These are phyloP conservation scores for Trypanosoma boissoni DNA, from an alignment of 208 protist genomes.

Conservation along the genomic window DNA sequence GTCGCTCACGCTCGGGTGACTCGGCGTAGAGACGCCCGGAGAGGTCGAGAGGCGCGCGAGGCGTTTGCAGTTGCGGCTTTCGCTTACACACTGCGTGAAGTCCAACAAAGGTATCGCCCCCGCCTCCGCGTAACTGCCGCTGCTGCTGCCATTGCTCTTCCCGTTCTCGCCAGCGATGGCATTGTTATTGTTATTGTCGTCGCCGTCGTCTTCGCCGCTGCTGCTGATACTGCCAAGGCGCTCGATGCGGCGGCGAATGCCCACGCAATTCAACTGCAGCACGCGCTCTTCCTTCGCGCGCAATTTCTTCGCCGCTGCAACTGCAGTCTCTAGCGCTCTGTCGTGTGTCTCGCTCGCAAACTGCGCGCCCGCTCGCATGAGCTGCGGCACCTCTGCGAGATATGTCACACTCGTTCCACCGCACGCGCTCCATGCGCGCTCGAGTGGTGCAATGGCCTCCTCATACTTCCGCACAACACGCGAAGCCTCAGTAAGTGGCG, in stretches of 20 bases:
- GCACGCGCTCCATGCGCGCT: conserved; percentile 18
- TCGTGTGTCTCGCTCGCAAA: conserved; percentile 23
- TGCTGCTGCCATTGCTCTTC: too few relatives aligned
- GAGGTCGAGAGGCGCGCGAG: background rate
- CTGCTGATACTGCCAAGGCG: too few relatives aligned
- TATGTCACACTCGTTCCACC: conserved; percentile 10
- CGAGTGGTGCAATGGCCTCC: conserved; percentile 33
- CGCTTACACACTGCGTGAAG: background rate
- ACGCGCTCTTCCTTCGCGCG: conserved; percentile 2
- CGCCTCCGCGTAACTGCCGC: too few relatives aligned
- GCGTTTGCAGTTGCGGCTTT: background rate
- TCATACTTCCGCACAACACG: conserved; percentile 36
- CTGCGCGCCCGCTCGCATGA: conserved; percentile 18
- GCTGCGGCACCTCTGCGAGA: conserved; percentile 18
- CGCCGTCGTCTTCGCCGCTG: too few relatives aligned
- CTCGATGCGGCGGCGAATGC: conserved; percentile 6
- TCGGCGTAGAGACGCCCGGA: too few relatives aligned
- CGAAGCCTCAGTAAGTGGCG: conserved; percentile 36
- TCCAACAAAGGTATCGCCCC: too few relatives aligned
- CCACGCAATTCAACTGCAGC: conserved; percentile 13
- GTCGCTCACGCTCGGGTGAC: too few relatives aligned
- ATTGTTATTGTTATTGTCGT: background rate
- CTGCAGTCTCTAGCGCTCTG: conserved; percentile 7
- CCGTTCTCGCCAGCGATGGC: too few relatives aligned
- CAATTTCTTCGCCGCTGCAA: conserved; percentile 1